Percentiles rank a stretch among this genome's conserved stretches.
Evolutionary conservation across 768 basidiomycete species (phyloP).

Genomic region (Pleurotus eryngii): DNA sequence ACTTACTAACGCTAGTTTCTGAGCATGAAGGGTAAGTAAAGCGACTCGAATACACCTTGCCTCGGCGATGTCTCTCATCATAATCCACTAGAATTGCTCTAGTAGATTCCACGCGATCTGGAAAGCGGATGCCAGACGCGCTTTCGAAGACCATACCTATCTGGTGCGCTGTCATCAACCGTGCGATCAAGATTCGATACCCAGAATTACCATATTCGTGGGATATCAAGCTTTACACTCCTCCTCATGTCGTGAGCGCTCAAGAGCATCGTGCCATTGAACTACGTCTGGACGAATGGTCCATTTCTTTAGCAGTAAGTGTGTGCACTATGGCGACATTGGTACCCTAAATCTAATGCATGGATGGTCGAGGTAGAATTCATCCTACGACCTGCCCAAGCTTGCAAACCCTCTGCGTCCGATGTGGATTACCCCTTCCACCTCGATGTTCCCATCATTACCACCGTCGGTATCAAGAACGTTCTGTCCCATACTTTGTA

Average conservation of each 20-base stretch:
- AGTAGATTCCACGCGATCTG: slow-evolving; percentile 90
- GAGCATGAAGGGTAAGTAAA: slow-evolving; percentile 55
- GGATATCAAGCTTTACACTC: slow-evolving; percentile 65
- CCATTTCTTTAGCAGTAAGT: slow-evolving; percentile 60
- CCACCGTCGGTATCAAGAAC: slow-evolving; percentile 22
- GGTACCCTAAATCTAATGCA: not conserved
- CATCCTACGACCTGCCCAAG: slow-evolving; percentile 64
- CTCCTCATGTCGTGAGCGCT: slow-evolving; percentile 60
- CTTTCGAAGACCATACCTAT: slow-evolving; percentile 91
- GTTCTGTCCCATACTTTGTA: slow-evolving; percentile 75
- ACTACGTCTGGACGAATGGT: slow-evolving; percentile 62
- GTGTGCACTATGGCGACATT: not conserved
- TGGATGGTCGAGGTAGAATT: slow-evolving; percentile 41
- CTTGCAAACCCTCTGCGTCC: slow-evolving; percentile 72
- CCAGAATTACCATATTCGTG: slow-evolving; percentile 33
- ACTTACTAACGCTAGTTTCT: slow-evolving; percentile 58
- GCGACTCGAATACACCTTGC: not conserved
- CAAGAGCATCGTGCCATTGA: slow-evolving; percentile 85
- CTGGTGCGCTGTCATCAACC: slow-evolving; percentile 90
- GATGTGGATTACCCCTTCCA: slow-evolving; percentile 83
- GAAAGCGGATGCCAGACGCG: slow-evolving; percentile 93
- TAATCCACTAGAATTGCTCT: slow-evolving; percentile 60
- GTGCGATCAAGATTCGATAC: slow-evolving; percentile 42
- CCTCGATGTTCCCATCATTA: slow-evolving; percentile 40
- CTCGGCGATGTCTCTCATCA: slow-evolving; percentile 1